phyloP scores from a whole-genome alignment of 768 basidiomycete genomes.

The Lentinula sp. region DNA sequence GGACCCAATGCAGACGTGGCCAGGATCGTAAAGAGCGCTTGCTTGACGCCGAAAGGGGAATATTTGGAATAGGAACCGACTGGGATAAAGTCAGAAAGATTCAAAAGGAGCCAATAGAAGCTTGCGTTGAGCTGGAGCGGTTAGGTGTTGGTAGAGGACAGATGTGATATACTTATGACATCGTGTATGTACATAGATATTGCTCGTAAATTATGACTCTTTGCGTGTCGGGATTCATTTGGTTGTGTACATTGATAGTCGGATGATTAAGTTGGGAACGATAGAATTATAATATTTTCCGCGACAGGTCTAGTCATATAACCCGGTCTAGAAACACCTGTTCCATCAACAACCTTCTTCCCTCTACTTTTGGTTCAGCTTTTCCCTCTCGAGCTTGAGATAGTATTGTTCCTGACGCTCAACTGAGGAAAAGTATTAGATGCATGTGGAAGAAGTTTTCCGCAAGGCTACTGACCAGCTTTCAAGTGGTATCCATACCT shows the following conservation, averaged over 20 bases:
- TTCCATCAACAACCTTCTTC: neutral
- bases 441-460: neutral
- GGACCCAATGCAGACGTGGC: constrained; percentile 65
- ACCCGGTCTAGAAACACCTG: constrained; percentile 1
- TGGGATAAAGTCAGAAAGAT: constrained; percentile 83
- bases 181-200: neutral
- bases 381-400: constrained; percentile 72
- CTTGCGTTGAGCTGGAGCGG: constrained; percentile 72
- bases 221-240: neutral
- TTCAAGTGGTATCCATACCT: constrained; percentile 86
- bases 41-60: constrained; percentile 73
- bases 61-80: constrained; percentile 90
- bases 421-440: constrained; percentile 37
- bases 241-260: neutral
- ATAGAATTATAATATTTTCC: neutral
- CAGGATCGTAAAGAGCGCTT: constrained; percentile 60
- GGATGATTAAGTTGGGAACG: neutral
- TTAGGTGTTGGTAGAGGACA: constrained; percentile 18
- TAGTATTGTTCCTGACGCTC: constrained; percentile 83
- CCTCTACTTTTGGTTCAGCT: constrained; percentile 21
- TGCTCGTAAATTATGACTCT: neutral
- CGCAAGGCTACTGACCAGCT: constrained; percentile 45
- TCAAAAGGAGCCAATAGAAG: constrained; percentile 60
- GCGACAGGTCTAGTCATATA: constrained; percentile 1
- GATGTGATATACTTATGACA: neutral